Conservation (phyloP, 306 rosid genomes). For the Inga oerstediana region DNA sequence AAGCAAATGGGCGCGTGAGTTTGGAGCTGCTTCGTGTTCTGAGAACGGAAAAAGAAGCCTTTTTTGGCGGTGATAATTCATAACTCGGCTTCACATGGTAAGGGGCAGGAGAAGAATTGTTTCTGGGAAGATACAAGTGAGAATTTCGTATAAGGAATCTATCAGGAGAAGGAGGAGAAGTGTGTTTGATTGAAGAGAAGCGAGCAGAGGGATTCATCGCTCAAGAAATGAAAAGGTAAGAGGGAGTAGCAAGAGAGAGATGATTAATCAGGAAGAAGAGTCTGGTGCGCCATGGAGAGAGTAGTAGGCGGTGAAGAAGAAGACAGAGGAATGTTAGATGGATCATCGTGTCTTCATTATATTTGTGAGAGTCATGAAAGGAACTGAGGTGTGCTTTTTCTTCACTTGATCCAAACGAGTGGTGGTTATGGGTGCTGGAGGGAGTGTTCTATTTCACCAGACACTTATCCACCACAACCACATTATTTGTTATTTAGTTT, state of each 20-base stretch:
- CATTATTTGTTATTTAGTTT: too few species aligned
- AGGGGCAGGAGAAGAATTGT: slow-evolving; percentile 12
- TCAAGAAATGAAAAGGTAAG: background rate
- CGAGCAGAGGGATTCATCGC: slow-evolving; percentile 43
- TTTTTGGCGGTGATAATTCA: slow-evolving; percentile 9
- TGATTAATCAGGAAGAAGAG: background rate
- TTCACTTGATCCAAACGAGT: slow-evolving; percentile 43
- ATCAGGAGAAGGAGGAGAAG: slow-evolving; percentile 35
- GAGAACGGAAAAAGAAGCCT: slow-evolving; percentile 23
- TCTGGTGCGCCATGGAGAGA: background rate
- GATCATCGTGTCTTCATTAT: slow-evolving; percentile 23
- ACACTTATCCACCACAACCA: slow-evolving; percentile 6
- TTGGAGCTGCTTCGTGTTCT: slow-evolving; percentile 39
- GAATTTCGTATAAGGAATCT: slow-evolving; percentile 36
- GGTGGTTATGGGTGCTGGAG: slow-evolving; percentile 28
- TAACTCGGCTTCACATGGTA: slow-evolving; percentile 29
- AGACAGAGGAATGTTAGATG: slow-evolving; percentile 10
- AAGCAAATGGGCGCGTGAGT: slow-evolving; percentile 59
- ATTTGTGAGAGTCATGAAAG: slow-evolving; percentile 21
- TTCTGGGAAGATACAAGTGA: slow-evolving; percentile 30
- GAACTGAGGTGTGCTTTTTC: slow-evolving; percentile 19
- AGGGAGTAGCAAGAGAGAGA: too few species aligned
- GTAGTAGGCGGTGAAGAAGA: slow-evolving; percentile 13
- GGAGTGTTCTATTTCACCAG: background rate
- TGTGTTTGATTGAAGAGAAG: slow-evolving; percentile 8